A percentile compares a stretch with the other conserved stretches of the same genome.
Evolutionary conservation across 495 filamentous ascomycete species (phyloP).

Genomic region (Peziza echinospora): DNA sequence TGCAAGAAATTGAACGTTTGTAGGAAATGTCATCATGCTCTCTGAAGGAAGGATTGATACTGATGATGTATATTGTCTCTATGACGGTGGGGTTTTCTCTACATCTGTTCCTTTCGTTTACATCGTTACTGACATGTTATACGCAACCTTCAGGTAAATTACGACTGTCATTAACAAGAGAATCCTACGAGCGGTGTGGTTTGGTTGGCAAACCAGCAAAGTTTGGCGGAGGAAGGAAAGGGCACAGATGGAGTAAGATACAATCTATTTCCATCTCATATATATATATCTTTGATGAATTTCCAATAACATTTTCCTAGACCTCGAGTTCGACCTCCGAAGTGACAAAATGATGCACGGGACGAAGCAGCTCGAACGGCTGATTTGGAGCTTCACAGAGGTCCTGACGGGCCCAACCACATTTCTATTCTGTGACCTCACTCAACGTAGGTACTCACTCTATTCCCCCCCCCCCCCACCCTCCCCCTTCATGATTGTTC

Average conservation of each 20-base stretch:
- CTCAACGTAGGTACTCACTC: not conserved
- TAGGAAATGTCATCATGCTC: slow-evolving; percentile 69
- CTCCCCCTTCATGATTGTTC: too few species aligned
- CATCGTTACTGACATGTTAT: not conserved
- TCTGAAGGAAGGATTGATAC: slow-evolving; percentile 64
- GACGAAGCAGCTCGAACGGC: slow-evolving; percentile 73
- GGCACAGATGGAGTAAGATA: slow-evolving; percentile 28
- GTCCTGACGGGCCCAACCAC: slow-evolving; percentile 46
- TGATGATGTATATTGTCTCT: slow-evolving; percentile 57
- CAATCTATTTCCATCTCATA: slow-evolving; percentile 20
- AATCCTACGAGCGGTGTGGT: slow-evolving; percentile 67
- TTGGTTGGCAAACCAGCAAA: slow-evolving; percentile 45
- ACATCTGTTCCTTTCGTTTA: slow-evolving; percentile 1
- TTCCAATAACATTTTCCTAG: too few species aligned
- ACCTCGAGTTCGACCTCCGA: slow-evolving; percentile 65
- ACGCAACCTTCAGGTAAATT: slow-evolving; percentile 27
- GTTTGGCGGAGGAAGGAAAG: slow-evolving; percentile 8
- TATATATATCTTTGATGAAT: too few species aligned
- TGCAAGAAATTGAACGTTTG: too few species aligned
- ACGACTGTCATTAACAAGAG: slow-evolving; percentile 56
- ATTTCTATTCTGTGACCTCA: slow-evolving; percentile 64
- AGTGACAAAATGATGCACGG: slow-evolving; percentile 67
- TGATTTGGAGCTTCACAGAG: slow-evolving; percentile 68
- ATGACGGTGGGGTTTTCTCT: slow-evolving; percentile 37
- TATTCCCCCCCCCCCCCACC: too few species aligned